phyloP scores from a whole-genome alignment of 495 filamentous ascomycete genomes.

The Aspergillus leporis region DNA sequence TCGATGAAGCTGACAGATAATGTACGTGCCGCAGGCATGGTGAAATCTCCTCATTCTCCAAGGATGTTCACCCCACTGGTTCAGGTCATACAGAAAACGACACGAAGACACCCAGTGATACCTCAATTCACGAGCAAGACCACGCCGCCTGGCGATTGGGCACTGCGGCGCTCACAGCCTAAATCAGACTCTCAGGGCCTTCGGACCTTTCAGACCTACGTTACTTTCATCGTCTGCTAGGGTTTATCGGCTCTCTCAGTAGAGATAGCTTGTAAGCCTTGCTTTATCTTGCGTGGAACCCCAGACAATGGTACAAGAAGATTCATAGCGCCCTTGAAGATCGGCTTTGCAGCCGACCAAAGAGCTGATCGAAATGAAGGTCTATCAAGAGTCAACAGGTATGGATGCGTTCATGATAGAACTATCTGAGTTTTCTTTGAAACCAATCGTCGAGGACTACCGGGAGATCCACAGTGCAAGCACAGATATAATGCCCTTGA shows the following conservation, averaged over 20 bases:
- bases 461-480: background rate
- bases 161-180: background rate
- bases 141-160: background rate
- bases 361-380: background rate
- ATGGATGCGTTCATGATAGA: background rate
- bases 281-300: no score
- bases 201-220: background rate
- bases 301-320: no score
- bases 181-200: background rate
- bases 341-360: background rate
- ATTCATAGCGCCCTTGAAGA: no score
- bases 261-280: no score
- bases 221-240: background rate
- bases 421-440: background rate
- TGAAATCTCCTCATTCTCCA: background rate
- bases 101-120: background rate
- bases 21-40: background rate
- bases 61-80: background rate
- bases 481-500: background rate
- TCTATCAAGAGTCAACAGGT: background rate
- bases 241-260: no score
- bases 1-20: background rate
- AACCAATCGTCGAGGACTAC: background rate
- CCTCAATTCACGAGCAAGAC: background rate
- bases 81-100: background rate